Evolutionary conservation across 2,329 filamentous ascomycete genomes (phyloP), one percentile per base, ranked within the genome.

Genomic region (Phymatotrichopsis omnivora): DNA sequence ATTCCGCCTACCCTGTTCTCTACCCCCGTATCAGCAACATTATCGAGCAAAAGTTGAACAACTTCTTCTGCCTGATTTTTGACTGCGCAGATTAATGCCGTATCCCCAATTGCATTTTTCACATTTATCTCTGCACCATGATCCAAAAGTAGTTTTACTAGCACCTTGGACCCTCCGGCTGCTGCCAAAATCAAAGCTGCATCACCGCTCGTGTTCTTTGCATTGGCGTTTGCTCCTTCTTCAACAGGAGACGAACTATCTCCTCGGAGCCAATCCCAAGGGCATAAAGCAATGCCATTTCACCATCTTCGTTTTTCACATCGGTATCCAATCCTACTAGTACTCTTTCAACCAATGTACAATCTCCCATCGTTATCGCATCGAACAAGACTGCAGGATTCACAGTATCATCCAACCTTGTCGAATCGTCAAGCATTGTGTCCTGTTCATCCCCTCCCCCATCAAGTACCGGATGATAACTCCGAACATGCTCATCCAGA

Each of bases 361-460:
- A 6, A 30, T 43, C 31, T 29, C 31, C 32, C 2, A 8, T 29
- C 6, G 31, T 5, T 22, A 43, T 36, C 14, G 24, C 32, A 43
- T 43, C 24, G 19, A 43, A 43, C 12, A 43, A 29, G 16, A 43
- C 11, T n/a, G n/a, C n/a, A n/a, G n/a, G n/a, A n/a, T n/a, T n/a
- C n/a, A n/a, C n/a, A n/a, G n/a, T n/a, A n/a, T n/a, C n/a, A n/a
- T n/a, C n/a, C n/a, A n/a, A n/a, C n/a, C n/a, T n/a, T n/a, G n/a
- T n/a, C n/a, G n/a, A n/a, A n/a, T n/a, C n/a, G n/a, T n/a, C n/a
- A n/a, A n/a, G n/a, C n/a, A n/a, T n/a, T n/a, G n/a, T n/a, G n/a
- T n/a, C n/a, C n/a, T n/a, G n/a, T n/a, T n/a, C n/a, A n/a, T n/a
- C n/a, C n/a, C n/a, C n/a, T n/a, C n/a, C n/a, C n/a, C n/a, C 25